Percentiles rank a stretch among this genome's conserved stretches.
phyloP scores from a whole-genome alignment of 1,139 yeast species.

The Scheffersomyces insectosa region DNA sequence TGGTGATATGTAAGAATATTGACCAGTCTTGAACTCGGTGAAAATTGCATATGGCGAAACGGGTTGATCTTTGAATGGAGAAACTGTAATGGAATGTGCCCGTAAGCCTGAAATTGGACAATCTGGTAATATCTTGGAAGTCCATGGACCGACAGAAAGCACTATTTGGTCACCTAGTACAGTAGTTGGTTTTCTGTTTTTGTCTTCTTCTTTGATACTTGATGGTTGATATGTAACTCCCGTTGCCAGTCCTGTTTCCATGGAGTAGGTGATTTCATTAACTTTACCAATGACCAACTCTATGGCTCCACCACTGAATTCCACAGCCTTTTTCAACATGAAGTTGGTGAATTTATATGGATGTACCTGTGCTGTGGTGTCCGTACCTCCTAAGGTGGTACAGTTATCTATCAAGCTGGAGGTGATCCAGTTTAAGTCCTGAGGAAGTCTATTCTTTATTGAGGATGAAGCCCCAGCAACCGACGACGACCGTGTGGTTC shows the following conservation, averaged over 20 bases:
- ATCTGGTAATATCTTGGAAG: conserved; percentile 81
- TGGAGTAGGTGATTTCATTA: conserved; percentile 59
- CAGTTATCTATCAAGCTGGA: conserved; percentile 67
- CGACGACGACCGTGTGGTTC: conserved; percentile 20
- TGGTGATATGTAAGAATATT: conserved; percentile 74
- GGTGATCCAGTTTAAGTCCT: conserved; percentile 80
- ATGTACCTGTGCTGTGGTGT: conserved; percentile 95
- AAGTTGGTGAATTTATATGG: conserved; percentile 90
- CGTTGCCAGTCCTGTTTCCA: conserved; percentile 64
- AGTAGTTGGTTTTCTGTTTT: conserved; percentile 23
- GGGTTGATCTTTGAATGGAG: conserved; percentile 67
- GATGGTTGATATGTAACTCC: conserved; percentile 69
- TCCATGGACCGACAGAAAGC: conserved; percentile 96
- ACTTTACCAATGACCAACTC: conserved; percentile 86
- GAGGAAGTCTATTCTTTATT: conserved; percentile 51
- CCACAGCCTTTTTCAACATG: conserved; percentile 76
- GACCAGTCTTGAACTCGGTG: conserved; percentile 77
- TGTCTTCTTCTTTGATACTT: conserved; percentile 22
- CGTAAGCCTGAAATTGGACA: conserved; percentile 91
- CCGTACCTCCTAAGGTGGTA: conserved; percentile 80
- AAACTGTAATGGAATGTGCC: conserved; percentile 91
- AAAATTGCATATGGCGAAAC: conserved; percentile 94
- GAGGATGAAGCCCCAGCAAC: conserved; percentile 6
- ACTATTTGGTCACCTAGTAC: conserved; percentile 73
- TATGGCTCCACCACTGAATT: conserved; percentile 68